Percentiles rank a stretch among this genome's conserved stretches.
phyloP scores from a whole-genome alignment of 345 rosid genomes.

The Corymbia maculata region DNA sequence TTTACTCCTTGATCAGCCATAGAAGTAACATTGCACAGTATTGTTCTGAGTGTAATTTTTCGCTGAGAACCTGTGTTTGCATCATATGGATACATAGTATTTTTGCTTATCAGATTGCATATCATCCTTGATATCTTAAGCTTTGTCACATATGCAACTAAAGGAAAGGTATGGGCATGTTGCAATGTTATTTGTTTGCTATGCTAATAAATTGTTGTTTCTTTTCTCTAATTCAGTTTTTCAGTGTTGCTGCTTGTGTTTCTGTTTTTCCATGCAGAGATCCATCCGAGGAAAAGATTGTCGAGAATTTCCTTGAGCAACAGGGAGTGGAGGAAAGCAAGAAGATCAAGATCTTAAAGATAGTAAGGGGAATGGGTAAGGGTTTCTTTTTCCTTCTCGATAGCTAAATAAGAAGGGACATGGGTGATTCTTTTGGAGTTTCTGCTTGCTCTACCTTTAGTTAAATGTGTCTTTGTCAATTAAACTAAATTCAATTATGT shows the following conservation, averaged over 20 bases:
- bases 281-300: slow-evolving; percentile 57
- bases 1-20: background rate
- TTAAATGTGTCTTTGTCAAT: background rate
- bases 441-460: background rate
- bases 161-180: background rate
- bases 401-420: background rate
- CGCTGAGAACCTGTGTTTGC: background rate
- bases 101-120: background rate
- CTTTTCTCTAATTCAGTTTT: background rate
- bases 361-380: slow-evolving; percentile 74
- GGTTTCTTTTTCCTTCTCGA: background rate
- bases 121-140: background rate
- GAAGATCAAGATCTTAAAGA: slow-evolving; percentile 48
- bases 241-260: background rate
- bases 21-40: background rate
- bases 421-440: background rate
- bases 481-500: background rate
- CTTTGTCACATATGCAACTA: background rate
- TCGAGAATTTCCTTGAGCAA: slow-evolving; percentile 68
- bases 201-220: background rate
- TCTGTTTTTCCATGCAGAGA: slow-evolving; percentile 26
- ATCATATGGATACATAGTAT: background rate
- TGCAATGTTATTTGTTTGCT: background rate
- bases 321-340: slow-evolving; percentile 51
- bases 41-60: background rate